Evolutionary conservation across 495 filamentous ascomycete genomes (phyloP).

Genomic region (Podospora bellae-mahoneyi): DNA sequence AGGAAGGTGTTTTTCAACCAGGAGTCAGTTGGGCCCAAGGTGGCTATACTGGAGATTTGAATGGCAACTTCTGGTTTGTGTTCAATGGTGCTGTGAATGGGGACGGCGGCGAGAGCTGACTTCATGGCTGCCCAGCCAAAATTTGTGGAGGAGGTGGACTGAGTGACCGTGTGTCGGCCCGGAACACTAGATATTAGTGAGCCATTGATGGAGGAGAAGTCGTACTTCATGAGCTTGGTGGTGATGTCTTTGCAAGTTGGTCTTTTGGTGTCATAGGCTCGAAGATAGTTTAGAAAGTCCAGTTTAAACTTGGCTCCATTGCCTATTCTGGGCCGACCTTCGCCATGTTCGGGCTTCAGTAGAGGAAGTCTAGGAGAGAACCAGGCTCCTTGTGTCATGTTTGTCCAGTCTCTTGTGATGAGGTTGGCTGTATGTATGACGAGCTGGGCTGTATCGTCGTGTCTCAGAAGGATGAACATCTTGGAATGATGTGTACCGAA

Average conservation of each 20-base stretch:
- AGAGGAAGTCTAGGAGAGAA: constrained; percentile 67
- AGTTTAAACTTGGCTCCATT: constrained; percentile 69
- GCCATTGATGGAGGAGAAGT: constrained; percentile 68
- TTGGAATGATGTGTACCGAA: constrained; percentile 83
- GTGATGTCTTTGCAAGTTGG: constrained; percentile 50
- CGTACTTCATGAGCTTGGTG: constrained; percentile 56
- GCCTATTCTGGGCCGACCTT: constrained; percentile 40
- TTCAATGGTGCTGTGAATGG: constrained; percentile 24
- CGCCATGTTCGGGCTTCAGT: constrained; percentile 4
- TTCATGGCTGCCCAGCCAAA: constrained; percentile 76
- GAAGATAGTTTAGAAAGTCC: constrained; percentile 71
- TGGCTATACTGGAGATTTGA: constrained; percentile 82
- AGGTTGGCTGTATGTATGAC: constrained; percentile 90
- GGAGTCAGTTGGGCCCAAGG: constrained; percentile 66
- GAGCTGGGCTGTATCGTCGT: constrained; percentile 74
- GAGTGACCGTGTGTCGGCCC: constrained; percentile 52
- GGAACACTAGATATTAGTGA: constrained; percentile 76
- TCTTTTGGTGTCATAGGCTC: constrained; percentile 58
- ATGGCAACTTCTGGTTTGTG: constrained; percentile 58
- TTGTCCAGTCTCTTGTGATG: constrained; percentile 78
- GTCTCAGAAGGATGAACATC: constrained; percentile 77
- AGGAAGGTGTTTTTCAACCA: constrained; percentile 74
- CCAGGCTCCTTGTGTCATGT: constrained; percentile 87
- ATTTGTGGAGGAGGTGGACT: constrained; percentile 43
- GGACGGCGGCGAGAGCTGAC: constrained; percentile 55